Base-by-base conservation (phyloP, 805 yeast species). In the Candida dajiaensis region DNA sequence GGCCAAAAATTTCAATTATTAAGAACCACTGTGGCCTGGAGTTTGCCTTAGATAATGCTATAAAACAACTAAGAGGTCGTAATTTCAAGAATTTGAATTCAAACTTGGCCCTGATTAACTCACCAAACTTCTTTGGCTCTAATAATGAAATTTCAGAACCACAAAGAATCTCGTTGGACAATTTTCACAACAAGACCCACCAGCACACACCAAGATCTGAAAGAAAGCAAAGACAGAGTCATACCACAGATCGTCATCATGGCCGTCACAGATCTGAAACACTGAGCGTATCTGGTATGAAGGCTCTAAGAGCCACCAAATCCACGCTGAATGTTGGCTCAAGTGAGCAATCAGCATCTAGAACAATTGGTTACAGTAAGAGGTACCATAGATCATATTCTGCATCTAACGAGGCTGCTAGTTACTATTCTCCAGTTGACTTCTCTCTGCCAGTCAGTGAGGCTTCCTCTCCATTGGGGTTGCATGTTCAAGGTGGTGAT, bases 11-110 rank as follows among this genome's bases (percentile, higher is more conserved):
- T 5, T 79, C 96, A 2, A 74, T 90, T 39, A 88, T 92, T 41
- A 76, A 83, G 54, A 92, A 94, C 62, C 96, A 89, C 59, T 89
- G 97, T 65, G 82, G 94, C 0, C 79, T 89, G 28, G 99, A 92
- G 59, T 83, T 92, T 63, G 85, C 89, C 0, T 69, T 92, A 37
- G 98, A 92, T 63, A 76, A 75, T 48, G 85, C 94, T 9, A 89
- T 94, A 9, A 72, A 82, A n/a, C 59, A 65, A 9, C 63, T 89
- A 45, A 73, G 89, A 52, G 81, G 86, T 7, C 70, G 84, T 50
- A 68, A 83, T 23, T 76, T 84, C 18, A 67, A 73, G 38, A 57
- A 63, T 13, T 56, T 66, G 5, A 52, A 54, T 18, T 47, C 50
- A 12, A 49, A 46, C 9, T 22, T 57, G 13, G 53, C 60, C 3